Percentiles rank a stretch among this genome's conserved stretches.
These are phyloP conservation scores for Diaporthe destruens DNA, from an alignment of 2,329 filamentous ascomycete genomes.

Conservation along the genomic window DNA sequence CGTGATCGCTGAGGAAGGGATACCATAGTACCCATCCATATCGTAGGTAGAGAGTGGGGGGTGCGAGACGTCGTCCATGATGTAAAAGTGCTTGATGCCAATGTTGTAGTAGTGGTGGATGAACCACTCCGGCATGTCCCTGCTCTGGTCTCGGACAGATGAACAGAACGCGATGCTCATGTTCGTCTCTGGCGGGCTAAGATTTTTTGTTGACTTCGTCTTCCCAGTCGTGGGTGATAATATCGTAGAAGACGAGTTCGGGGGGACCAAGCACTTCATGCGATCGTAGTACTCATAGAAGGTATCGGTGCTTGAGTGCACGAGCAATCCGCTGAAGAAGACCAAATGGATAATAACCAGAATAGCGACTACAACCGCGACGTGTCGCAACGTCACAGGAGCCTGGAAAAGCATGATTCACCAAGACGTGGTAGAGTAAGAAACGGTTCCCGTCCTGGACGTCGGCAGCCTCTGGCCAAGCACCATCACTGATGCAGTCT, in stretches of 20 bases:
- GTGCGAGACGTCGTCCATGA: slow-evolving; percentile 42
- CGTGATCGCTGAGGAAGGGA: slow-evolving; percentile 15
- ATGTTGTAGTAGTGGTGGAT: slow-evolving; percentile 43
- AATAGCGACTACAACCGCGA: slow-evolving; percentile 1
- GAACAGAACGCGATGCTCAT: slow-evolving; percentile 34
- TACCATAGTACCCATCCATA: slow-evolving; percentile 23
- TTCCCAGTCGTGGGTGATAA: neutral
- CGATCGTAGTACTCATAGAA: slow-evolving; percentile 20
- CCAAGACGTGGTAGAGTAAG: neutral
- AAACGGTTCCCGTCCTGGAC: neutral
- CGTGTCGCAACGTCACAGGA: slow-evolving; percentile 6
- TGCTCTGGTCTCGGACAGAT: slow-evolving; percentile 39
- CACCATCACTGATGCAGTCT: too few relatives aligned
- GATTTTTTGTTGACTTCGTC: neutral
- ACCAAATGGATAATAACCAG: slow-evolving; percentile 8
- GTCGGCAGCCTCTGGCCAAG: neutral
- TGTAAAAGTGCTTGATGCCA: slow-evolving; percentile 42
- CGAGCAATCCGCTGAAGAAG: slow-evolving; percentile 9
- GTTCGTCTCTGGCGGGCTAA: neutral
- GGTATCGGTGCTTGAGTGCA: neutral
- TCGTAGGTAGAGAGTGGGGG: slow-evolving; percentile 38
- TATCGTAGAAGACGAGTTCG: neutral
- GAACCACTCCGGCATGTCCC: slow-evolving; percentile 42
- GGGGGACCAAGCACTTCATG: slow-evolving; percentile 12
- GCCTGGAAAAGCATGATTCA: slow-evolving; percentile 7